These are phyloP conservation scores for Leishmania tarentolae DNA, from an alignment of 208 protist species.

Conservation along the genomic window DNA sequence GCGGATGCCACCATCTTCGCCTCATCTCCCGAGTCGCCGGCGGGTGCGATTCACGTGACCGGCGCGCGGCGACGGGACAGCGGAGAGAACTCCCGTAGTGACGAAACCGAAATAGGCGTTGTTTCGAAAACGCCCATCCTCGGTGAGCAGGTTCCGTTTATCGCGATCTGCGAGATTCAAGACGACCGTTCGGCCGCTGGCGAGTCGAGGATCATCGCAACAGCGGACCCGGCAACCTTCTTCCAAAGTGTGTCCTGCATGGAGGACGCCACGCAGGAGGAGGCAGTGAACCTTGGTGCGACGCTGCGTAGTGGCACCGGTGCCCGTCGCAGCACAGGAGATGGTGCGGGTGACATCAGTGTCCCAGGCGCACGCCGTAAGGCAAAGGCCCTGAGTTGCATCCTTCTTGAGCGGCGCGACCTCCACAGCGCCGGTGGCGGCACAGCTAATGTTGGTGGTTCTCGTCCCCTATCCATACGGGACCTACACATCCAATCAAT, in stretches of 20 bases:
- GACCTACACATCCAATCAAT: constrained; percentile 74
- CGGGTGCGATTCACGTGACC: not conserved
- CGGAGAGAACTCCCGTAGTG: not conserved
- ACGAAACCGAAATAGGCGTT: not conserved
- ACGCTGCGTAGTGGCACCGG: not conserved
- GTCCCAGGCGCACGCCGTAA: not conserved
- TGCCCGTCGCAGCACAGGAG: not conserved
- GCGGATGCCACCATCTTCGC: constrained; percentile 33
- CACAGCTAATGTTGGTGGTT: not conserved
- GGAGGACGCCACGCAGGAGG: constrained; percentile 9
- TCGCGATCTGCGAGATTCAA: constrained; percentile 23
- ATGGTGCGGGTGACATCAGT: not conserved
- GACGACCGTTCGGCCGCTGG: constrained; percentile 3
- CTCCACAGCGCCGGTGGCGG: no score
- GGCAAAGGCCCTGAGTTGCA: constrained; percentile 28
- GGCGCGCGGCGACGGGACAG: not conserved
- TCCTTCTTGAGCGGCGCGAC: constrained; percentile 27
- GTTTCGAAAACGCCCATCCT: not conserved
- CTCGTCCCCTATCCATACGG: constrained; percentile 35
- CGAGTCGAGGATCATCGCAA: constrained; percentile 36
- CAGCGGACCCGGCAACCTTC: constrained; percentile 36
- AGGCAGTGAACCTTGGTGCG: constrained; percentile 3
- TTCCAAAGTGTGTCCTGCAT: constrained; percentile 22
- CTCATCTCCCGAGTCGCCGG: not conserved
- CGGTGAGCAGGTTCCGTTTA: not conserved